Evolutionary conservation across 805 yeast species (phyloP).

Genomic region (Scheffersomyces coipomensis): DNA sequence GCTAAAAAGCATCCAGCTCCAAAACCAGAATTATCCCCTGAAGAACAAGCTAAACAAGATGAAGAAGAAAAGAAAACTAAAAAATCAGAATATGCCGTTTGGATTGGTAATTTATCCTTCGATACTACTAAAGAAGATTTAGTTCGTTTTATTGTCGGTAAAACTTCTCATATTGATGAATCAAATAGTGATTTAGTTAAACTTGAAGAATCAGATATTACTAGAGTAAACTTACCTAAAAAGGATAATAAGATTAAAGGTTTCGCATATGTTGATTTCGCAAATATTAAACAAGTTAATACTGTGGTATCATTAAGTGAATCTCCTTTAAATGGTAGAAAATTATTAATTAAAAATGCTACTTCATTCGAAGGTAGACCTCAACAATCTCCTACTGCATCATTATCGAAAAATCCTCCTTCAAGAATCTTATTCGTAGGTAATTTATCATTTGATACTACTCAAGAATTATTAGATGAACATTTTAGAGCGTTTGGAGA

Average conservation of each 20-base stretch:
- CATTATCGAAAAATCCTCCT: conserved; percentile 77
- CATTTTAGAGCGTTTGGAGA: conserved; percentile 93
- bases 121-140: conserved; percentile 80
- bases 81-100: conserved; percentile 68
- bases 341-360: conserved; percentile 78
- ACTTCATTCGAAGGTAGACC: conserved; percentile 89
- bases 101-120: conserved; percentile 92
- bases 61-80: conserved; percentile 27
- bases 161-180: conserved; percentile 44
- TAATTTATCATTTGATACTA: conserved; percentile 88
- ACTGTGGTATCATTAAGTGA: conserved; percentile 71
- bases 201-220: conserved; percentile 58
- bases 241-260: conserved; percentile 72
- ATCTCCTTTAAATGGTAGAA: conserved; percentile 74
- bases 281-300: conserved; percentile 55
- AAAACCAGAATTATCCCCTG: conserved; percentile 34
- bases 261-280: conserved; percentile 87
- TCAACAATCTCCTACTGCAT: conserved; percentile 36
- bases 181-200: conserved; percentile 19
- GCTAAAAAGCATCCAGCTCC: conserved; percentile 36
- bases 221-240: conserved; percentile 80
- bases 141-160: conserved; percentile 58
- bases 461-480: conserved; percentile 70
- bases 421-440: conserved; percentile 89
- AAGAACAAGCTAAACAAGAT: conserved; percentile 24